Evolutionary conservation across 2,329 filamentous ascomycete genomes (phyloP).

Genomic region (Ophiocordyceps australis): DNA sequence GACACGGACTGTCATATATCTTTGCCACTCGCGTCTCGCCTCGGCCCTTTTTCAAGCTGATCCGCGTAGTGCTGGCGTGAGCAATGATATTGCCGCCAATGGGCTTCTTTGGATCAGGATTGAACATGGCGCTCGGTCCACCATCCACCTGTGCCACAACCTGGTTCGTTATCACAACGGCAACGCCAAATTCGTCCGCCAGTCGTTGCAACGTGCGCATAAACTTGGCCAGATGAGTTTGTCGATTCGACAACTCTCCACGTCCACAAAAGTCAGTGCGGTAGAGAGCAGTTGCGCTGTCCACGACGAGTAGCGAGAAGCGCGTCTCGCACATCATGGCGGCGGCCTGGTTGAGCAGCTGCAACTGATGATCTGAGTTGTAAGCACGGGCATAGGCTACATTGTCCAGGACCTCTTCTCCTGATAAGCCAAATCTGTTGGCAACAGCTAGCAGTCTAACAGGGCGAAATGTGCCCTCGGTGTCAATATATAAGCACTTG

Average conservation of each 20-base stretch:
- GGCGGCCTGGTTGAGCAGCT: slow-evolving; percentile 84
- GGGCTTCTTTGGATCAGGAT: slow-evolving; percentile 96
- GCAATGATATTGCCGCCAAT: slow-evolving; percentile 99
- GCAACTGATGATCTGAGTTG: slow-evolving; percentile 94
- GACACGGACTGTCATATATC: slow-evolving; percentile 95
- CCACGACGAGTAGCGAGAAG: slow-evolving; percentile 88
- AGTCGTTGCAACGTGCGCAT: slow-evolving; percentile 70
- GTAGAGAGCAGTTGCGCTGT: slow-evolving; percentile 90
- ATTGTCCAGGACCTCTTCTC: slow-evolving; percentile 95
- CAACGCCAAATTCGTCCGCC: slow-evolving; percentile 78
- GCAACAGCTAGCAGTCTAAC: slow-evolving; percentile 83
- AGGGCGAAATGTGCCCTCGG: slow-evolving; percentile 90
- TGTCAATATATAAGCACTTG: slow-evolving; percentile 97
- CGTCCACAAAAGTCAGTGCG: slow-evolving; percentile 94
- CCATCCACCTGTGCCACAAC: slow-evolving; percentile 97
- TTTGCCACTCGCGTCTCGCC: slow-evolving; percentile 95
- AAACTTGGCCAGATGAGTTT: slow-evolving; percentile 77
- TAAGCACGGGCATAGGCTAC: slow-evolving; percentile 96
- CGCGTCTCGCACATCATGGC: slow-evolving; percentile 99
- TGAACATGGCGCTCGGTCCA: slow-evolving; percentile 94
- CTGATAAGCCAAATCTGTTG: slow-evolving; percentile 83
- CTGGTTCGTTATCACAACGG: slow-evolving; percentile 96
- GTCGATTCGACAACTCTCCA: slow-evolving; percentile 85
- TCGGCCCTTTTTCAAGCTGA: slow-evolving; percentile 89
- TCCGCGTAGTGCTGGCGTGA: slow-evolving; percentile 84